These are phyloP conservation scores for Tuber melanosporum DNA, from an alignment of 495 filamentous ascomycete species.

Conservation along the genomic window DNA sequence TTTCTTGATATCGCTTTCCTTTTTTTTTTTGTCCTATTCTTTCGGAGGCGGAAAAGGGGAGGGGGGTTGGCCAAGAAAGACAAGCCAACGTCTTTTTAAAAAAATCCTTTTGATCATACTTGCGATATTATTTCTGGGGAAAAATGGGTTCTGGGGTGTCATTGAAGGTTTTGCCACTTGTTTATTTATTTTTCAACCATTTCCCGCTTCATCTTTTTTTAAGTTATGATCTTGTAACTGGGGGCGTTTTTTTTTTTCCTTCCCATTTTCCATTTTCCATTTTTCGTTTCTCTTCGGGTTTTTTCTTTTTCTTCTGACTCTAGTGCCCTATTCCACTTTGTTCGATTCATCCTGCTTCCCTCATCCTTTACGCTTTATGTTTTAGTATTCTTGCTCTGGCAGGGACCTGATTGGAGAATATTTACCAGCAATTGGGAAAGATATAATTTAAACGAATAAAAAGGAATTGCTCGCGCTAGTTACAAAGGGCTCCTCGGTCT, in stretches of 20 bases:
- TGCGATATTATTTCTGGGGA: slow-evolving; percentile 2
- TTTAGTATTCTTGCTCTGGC: neutral
- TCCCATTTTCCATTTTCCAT: neutral
- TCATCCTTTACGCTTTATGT: neutral
- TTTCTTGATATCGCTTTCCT: slow-evolving; percentile 4
- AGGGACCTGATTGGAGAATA: neutral
- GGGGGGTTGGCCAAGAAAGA: neutral
- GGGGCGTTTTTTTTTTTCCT: slow-evolving; percentile 26
- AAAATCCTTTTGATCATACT: neutral
- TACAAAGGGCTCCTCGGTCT: neutral
- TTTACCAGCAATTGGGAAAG: neutral
- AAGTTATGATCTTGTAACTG: slow-evolving; percentile 28
- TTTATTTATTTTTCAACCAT: neutral
- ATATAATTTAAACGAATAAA: slow-evolving; percentile 3
- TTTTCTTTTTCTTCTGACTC: neutral
- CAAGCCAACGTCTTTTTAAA: neutral
- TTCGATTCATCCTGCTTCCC: neutral
- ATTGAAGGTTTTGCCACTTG: slow-evolving; percentile 3
- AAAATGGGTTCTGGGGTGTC: slow-evolving; percentile 1
- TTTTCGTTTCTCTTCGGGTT: neutral
- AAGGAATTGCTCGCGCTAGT: neutral
- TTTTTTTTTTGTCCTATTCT: neutral
- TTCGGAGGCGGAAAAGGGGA: neutral
- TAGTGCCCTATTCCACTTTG: neutral
- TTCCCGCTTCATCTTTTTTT: neutral